These are phyloP conservation scores for Puccinia novopanici DNA, from an alignment of 1,284 basidiomycete genomes.

Conservation along the genomic window DNA sequence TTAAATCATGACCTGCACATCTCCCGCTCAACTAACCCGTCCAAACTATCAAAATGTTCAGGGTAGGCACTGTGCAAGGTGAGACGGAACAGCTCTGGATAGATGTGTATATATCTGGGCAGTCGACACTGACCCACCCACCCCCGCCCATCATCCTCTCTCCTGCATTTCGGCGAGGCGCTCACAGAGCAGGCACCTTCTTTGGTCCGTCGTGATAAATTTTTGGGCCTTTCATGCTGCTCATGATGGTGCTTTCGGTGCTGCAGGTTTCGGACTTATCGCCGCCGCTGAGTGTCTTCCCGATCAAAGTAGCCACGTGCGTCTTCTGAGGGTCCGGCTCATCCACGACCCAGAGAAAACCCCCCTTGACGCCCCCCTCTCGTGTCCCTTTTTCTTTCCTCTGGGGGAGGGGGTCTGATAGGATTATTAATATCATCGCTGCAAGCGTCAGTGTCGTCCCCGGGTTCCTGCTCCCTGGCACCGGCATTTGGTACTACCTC, in stretches of 20 bases:
- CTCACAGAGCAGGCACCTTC: conserved; percentile 32
- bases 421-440: conserved; percentile 34
- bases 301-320: conserved; percentile 42
- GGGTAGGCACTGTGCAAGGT: conserved; percentile 44
- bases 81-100: not conserved
- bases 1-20: too few relatives aligned
- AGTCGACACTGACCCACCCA: too few relatives aligned
- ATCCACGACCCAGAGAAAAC: not conserved
- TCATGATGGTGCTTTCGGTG: too few relatives aligned
- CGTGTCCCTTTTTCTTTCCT: not conserved
- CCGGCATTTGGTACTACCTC: conserved; percentile 46
- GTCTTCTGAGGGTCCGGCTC: not conserved
- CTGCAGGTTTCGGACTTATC: conserved; percentile 37
- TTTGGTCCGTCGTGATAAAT: conserved; percentile 42
- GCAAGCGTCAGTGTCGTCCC: conserved; percentile 40
- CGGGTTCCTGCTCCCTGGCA: conserved; percentile 37
- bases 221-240: too few relatives aligned
- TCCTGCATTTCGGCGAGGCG: not conserved
- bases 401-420: too few relatives aligned
- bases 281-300: conserved; percentile 21
- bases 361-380: not conserved
- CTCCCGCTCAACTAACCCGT: not conserved
- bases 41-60: not conserved
- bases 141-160: too few relatives aligned
- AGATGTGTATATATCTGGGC: too few relatives aligned